A percentile compares a stretch with the other conserved stretches of the same genome.
phyloP scores from a whole-genome alignment of 2,329 filamentous ascomycete genomes.

The Hypoxylon sp. region DNA sequence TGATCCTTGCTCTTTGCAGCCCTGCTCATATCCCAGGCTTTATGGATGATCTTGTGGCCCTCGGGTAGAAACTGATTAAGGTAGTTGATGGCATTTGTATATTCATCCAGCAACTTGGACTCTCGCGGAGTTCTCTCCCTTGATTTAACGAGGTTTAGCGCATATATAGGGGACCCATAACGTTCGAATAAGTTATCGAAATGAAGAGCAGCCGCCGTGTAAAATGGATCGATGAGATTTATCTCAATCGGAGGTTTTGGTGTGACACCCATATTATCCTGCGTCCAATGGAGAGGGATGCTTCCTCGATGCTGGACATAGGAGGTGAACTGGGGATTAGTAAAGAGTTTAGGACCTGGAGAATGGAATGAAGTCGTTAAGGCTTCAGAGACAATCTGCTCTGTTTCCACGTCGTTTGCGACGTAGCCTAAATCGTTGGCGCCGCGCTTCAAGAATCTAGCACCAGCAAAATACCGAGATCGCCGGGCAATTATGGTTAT shows the following conservation, averaged over 20 bases:
- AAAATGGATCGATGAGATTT: slow-evolving; percentile 96
- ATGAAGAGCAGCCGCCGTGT: slow-evolving; percentile 90
- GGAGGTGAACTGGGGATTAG: slow-evolving; percentile 92
- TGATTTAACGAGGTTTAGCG: slow-evolving; percentile 90
- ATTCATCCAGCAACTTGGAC: slow-evolving; percentile 89
- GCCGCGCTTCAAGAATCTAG: slow-evolving; percentile 92
- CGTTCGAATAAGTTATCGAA: slow-evolving; percentile 95
- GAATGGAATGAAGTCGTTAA: slow-evolving; percentile 96
- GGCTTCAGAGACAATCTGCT: slow-evolving; percentile 97
- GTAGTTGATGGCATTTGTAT: slow-evolving; percentile 87
- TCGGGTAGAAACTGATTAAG: slow-evolving; percentile 92
- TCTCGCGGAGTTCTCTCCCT: slow-evolving; percentile 90
- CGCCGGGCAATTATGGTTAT: slow-evolving; percentile 94
- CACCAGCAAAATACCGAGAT: slow-evolving; percentile 93
- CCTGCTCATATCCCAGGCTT: slow-evolving; percentile 98
- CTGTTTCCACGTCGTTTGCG: slow-evolving; percentile 98
- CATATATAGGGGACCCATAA: slow-evolving; percentile 93
- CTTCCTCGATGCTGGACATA: slow-evolving; percentile 97
- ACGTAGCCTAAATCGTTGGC: slow-evolving; percentile 96
- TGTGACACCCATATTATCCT: slow-evolving; percentile 93
- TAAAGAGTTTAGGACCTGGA: slow-evolving; percentile 85
- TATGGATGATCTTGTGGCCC: slow-evolving; percentile 89
- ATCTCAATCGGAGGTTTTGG: slow-evolving; percentile 97
- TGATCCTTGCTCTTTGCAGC: slow-evolving; percentile 92
- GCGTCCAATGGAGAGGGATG: slow-evolving; percentile 97